These are phyloP conservation scores for Sphagnum tenellum DNA, from an alignment of 225 moss, liverwort and hornwort genomes.

Conservation along the genomic window DNA sequence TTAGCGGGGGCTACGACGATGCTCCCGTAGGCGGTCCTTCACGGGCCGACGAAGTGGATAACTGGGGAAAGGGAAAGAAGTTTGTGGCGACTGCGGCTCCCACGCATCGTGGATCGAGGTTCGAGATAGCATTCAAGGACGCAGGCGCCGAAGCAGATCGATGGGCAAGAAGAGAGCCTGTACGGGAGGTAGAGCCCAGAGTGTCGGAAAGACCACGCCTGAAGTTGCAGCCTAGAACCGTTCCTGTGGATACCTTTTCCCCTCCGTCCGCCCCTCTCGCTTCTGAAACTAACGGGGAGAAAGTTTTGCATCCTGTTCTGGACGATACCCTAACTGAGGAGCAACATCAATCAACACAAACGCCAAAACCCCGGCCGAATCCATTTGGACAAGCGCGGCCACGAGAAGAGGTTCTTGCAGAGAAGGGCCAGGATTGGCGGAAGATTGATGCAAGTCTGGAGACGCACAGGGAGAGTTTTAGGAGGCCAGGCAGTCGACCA, in stretches of 20 bases:
- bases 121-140: slow-evolving; percentile 70
- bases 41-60: slow-evolving; percentile 81
- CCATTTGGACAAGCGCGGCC: slow-evolving; percentile 81
- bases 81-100: slow-evolving; percentile 55
- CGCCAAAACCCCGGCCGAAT: slow-evolving; percentile 59
- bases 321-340: slow-evolving; percentile 16
- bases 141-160: slow-evolving; percentile 75
- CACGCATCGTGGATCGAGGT: slow-evolving; percentile 33
- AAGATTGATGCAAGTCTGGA: slow-evolving; percentile 87
- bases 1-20: slow-evolving; percentile 53
- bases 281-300: slow-evolving; percentile 44
- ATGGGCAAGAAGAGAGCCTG: slow-evolving; percentile 59
- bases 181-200: slow-evolving; percentile 39
- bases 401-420: slow-evolving; percentile 88
- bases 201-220: slow-evolving; percentile 61
- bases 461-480: slow-evolving; percentile 53
- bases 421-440: slow-evolving; percentile 96
- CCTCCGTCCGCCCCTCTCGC: slow-evolving; percentile 21
- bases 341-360: slow-evolving; percentile 29
- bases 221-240: slow-evolving; percentile 58
- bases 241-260: slow-evolving; percentile 42
- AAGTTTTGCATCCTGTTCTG: slow-evolving; percentile 28
- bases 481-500: slow-evolving; percentile 75
- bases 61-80: slow-evolving; percentile 91
- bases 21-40: slow-evolving; percentile 52